These are phyloP conservation scores for Monilinia fructicola DNA, from an alignment of 2,329 filamentous ascomycete genomes.

Conservation along the genomic window DNA sequence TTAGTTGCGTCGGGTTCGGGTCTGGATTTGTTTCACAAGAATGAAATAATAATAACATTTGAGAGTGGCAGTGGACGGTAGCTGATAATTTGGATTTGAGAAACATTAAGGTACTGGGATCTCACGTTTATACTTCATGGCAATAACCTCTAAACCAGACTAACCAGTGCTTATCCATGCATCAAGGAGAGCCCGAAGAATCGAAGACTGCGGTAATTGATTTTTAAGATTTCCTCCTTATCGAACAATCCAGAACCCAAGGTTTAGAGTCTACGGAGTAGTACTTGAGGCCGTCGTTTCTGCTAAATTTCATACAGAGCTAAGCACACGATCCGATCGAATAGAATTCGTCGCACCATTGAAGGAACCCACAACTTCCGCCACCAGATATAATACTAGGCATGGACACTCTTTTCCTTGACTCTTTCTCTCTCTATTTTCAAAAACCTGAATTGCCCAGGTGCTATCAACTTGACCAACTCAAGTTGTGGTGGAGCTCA, in stretches of 20 bases:
- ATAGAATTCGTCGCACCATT: constrained; percentile 3
- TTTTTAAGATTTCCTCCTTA: not conserved
- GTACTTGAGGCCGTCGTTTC: not conserved
- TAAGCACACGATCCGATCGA: not conserved
- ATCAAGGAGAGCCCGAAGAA: not conserved
- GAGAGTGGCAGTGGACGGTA: not conserved
- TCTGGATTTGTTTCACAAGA: not conserved
- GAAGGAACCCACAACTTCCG: not conserved
- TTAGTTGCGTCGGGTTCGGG: not conserved
- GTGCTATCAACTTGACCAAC: not conserved
- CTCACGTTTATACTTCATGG: not conserved
- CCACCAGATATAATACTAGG: not conserved
- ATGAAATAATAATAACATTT: not conserved
- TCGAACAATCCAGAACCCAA: constrained; percentile 6
- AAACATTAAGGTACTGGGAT: not conserved
- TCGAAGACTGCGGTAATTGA: not conserved
- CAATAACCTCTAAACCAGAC: not conserved
- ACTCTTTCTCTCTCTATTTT: not conserved
- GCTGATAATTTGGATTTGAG: not conserved
- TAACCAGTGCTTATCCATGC: not conserved
- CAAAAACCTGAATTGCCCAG: not conserved
- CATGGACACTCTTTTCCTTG: too few species aligned
- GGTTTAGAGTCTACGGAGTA: not conserved
- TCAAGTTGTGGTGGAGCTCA: not conserved
- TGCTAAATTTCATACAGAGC: not conserved